phyloP scores from a whole-genome alignment of 2,329 filamentous ascomycete species.

The Fulvia fulva region DNA sequence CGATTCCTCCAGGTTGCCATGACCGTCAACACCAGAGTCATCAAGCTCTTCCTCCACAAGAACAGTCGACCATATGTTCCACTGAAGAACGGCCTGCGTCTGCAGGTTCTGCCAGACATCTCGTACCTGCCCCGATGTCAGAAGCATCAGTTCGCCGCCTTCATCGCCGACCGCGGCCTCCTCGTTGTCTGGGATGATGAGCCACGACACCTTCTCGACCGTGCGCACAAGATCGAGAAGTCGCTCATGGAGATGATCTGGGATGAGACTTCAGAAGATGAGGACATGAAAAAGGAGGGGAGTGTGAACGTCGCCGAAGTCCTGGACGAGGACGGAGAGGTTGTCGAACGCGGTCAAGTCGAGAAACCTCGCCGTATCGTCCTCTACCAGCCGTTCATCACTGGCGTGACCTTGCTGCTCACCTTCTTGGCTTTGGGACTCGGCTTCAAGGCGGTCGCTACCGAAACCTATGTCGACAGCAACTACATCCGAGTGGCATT shows the following conservation, averaged over 20 bases:
- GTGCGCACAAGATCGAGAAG: constrained; percentile 51
- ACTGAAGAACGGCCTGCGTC: constrained; percentile 53
- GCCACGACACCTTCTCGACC: constrained; percentile 51
- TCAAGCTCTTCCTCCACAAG: constrained; percentile 56
- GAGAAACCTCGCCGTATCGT: constrained; percentile 47
- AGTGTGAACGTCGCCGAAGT: constrained; percentile 33
- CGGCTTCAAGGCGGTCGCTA: constrained; percentile 54
- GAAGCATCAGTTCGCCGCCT: constrained; percentile 64
- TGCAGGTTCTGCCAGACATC: constrained; percentile 60
- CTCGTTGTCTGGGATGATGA: constrained; percentile 64
- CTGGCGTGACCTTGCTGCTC: constrained; percentile 51
- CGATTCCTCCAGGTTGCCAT: constrained; percentile 54
- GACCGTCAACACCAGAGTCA: constrained; percentile 63
- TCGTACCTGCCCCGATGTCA: constrained; percentile 55
- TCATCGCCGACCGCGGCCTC: constrained; percentile 55
- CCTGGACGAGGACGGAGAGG: constrained; percentile 29
- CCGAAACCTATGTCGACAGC: constrained; percentile 53
- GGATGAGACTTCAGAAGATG: constrained; percentile 41
- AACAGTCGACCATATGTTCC: constrained; percentile 54
- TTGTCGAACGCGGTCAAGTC: constrained; percentile 38
- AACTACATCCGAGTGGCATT: constrained; percentile 54
- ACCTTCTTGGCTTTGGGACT: constrained; percentile 52
- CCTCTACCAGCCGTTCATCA: constrained; percentile 54
- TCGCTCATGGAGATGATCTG: constrained; percentile 58
- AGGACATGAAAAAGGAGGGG: constrained; percentile 42